Percentiles rank a stretch among this genome's conserved stretches.
These are phyloP conservation scores for Musa balbisiana DNA, from an alignment of 202 grass and related monocot genomes.

Conservation along the genomic window DNA sequence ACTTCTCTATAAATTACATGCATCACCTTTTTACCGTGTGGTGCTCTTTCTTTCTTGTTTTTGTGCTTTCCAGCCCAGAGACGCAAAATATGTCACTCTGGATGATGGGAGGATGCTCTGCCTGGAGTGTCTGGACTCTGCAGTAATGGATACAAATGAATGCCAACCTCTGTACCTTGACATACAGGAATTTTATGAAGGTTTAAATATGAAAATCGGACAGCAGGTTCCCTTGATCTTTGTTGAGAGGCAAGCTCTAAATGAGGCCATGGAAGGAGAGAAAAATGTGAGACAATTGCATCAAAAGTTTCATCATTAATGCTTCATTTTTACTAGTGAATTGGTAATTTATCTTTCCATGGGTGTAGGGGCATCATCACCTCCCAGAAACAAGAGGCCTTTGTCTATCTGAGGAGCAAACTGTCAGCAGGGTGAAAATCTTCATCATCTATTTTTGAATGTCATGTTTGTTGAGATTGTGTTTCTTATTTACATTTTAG, in stretches of 20 bases:
- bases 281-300: constrained; percentile 45
- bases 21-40: neutral
- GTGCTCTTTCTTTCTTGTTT: constrained; percentile 10
- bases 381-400: constrained; percentile 98
- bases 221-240: constrained; percentile 89
- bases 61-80: constrained; percentile 54
- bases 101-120: constrained; percentile 88
- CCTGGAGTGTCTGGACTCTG: constrained; percentile 77
- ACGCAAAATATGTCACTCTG: constrained; percentile 76
- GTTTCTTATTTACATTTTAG: constrained; percentile 11
- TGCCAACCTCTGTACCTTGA: constrained; percentile 87
- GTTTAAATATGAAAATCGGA: constrained; percentile 91
- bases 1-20: constrained; percentile 24
- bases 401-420: constrained; percentile 92
- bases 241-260: constrained; percentile 91
- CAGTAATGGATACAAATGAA: constrained; percentile 83
- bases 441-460: neutral
- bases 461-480: constrained; percentile 13
- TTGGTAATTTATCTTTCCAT: constrained; percentile 27
- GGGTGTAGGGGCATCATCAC: constrained; percentile 67
- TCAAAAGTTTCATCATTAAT: constrained; percentile 7
- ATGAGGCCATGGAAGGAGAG: constrained; percentile 98
- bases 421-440: constrained; percentile 75
- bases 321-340: constrained; percentile 2
- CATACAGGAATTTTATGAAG: constrained; percentile 96